Evolutionary conservation across 2,329 filamentous ascomycete species (phyloP).

Genomic region (Bimuria novae-zelandiae): DNA sequence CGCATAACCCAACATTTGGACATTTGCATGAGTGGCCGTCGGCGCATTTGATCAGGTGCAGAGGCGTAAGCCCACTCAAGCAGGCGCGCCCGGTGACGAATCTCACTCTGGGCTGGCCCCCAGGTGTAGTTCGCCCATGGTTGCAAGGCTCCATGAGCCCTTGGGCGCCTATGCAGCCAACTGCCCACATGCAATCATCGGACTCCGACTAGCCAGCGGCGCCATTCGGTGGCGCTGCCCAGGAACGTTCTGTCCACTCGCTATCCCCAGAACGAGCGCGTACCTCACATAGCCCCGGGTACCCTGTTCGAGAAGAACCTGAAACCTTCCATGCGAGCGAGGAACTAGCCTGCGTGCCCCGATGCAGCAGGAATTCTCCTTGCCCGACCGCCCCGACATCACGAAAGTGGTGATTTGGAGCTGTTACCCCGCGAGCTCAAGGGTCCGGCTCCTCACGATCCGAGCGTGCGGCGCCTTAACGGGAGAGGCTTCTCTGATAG

Average conservation of each 20-base stretch:
- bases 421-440: background rate
- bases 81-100: slow-evolving; percentile 6
- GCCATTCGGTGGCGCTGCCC: too few species aligned
- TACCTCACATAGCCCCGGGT: slow-evolving; percentile 16
- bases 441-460: background rate
- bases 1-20: too few species aligned
- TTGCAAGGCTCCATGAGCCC: slow-evolving; percentile 8
- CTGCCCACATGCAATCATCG: slow-evolving; percentile 32
- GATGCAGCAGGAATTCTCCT: slow-evolving; percentile 4
- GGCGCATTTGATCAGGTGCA: background rate
- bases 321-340: slow-evolving; percentile 25
- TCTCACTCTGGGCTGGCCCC: slow-evolving; percentile 24
- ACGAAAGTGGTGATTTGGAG: background rate
- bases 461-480: background rate
- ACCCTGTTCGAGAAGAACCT: slow-evolving; percentile 30
- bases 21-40: background rate
- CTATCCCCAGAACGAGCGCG: slow-evolving; percentile 15
- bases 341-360: background rate
- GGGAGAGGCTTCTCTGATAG: background rate
- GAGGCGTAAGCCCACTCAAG: background rate
- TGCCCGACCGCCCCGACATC: background rate
- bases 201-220: slow-evolving; percentile 29
- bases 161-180: slow-evolving; percentile 1
- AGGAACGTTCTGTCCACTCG: too few species aligned
- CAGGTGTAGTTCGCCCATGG: background rate